Conservation (phyloP, 192 early-diverging fungal genomes). For the Coemansia pectinata region DNA sequence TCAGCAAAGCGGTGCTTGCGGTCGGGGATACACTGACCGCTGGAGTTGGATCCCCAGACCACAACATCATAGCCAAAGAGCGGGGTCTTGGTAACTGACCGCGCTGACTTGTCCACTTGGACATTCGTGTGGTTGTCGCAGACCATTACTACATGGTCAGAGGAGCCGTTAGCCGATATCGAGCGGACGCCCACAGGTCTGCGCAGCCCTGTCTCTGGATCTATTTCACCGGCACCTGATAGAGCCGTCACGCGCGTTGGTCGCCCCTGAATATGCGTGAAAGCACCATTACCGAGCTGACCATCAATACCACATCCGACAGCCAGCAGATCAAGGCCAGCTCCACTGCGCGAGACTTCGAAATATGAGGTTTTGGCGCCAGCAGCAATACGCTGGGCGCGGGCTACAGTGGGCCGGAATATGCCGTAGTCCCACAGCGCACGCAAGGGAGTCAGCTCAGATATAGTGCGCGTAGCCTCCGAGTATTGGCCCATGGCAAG, state of each 20-base stretch:
- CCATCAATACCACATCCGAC: conserved; percentile 46
- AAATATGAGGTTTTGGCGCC: conserved; percentile 35
- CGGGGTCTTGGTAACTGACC: conserved; percentile 7
- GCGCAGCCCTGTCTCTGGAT: not conserved
- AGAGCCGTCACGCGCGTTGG: conserved; percentile 10
- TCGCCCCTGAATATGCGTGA: conserved; percentile 36
- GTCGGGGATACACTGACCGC: conserved; percentile 39
- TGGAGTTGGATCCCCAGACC: conserved; percentile 41
- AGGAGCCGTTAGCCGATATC: conserved; percentile 11
- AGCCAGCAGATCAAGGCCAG: conserved; percentile 17
- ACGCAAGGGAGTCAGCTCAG: conserved; percentile 16
- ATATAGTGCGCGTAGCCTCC: conserved; percentile 22
- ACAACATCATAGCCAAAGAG: conserved; percentile 44
- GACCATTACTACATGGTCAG: conserved; percentile 31
- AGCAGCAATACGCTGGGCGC: conserved; percentile 32
- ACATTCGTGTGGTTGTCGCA: conserved; percentile 46
- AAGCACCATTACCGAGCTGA: conserved; percentile 33
- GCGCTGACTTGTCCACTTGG: conserved; percentile 25
- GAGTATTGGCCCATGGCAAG: conserved; percentile 38
- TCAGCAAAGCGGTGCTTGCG: conserved; percentile 36
- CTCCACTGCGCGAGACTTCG: conserved; percentile 11
- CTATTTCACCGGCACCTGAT: conserved; percentile 24
- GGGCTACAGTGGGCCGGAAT: conserved; percentile 7
- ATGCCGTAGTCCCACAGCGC: conserved; percentile 26
- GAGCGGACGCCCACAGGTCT: conserved; percentile 28